Evolutionary conservation across 2,329 filamentous ascomycete genomes (phyloP), one percentile per base, ranked within the genome.

Genomic region (Aspergillus quadricinctus): DNA sequence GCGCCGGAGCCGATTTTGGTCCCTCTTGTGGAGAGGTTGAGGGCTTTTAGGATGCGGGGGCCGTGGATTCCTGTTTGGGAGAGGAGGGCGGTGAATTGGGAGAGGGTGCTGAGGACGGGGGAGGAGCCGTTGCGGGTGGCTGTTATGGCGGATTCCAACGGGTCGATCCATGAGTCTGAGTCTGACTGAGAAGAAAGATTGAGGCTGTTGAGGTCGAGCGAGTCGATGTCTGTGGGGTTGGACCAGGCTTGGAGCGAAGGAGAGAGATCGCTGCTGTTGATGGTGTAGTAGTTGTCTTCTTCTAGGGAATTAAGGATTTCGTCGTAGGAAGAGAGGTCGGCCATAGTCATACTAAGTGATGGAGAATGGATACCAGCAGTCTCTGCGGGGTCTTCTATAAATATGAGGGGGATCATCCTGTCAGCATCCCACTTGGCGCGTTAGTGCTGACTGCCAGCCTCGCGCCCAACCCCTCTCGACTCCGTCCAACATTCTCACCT

Each of bases 41-140:
- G 37, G 27, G 59, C 49, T 53, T 62, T 61, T 9, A 69, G 51
- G 31, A 64, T 60, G 37, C 61, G 64, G 3, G 66, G 66, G 1
- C 66, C 66, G 41, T 63, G 57, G 41, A 69, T 64, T 2, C 66
- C 65, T 0, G 66, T 68, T 57, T 57, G 59, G 7, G 66, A 58
- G 9, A 69, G 64, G 28, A 69, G 66, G 6, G 58, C 55, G 4
- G 65, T 64, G 50, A 69, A 69, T 14, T 69, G 61, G 4, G 66
- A 64, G 9, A 68, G 48, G 11, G 59, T 66, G 54, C 63, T 69
- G 43, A 69, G 54, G 37, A 61, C 45, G 11, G 64, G 59, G 27
- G 59, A 54, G n/a, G 63, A 61, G 4, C 65, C 65, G 54, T 69
- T 69, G 9, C 66, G 63, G n/a, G 61, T 64, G 1, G 64, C 59